These are phyloP conservation scores for Aspergillus transmontanensis DNA, from an alignment of 2,329 filamentous ascomycete genomes.

Conservation along the genomic window DNA sequence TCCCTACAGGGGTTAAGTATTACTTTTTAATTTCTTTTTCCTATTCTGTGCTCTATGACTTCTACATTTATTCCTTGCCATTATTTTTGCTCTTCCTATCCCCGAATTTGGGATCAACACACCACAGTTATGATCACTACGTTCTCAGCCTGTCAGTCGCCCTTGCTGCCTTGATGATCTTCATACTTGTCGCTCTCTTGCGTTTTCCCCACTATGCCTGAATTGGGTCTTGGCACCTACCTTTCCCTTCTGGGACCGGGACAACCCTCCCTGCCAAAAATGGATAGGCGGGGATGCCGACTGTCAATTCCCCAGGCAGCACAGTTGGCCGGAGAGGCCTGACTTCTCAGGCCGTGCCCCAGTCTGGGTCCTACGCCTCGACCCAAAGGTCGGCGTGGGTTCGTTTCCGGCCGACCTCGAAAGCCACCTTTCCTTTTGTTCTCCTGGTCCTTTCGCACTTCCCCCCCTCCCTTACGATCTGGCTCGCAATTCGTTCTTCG, in stretches of 20 bases:
- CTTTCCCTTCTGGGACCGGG: constrained; percentile 11
- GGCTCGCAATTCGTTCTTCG: constrained; percentile 14
- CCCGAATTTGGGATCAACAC: background rate
- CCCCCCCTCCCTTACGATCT: constrained; percentile 7
- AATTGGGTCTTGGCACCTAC: constrained; percentile 10
- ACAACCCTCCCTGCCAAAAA: constrained; percentile 10
- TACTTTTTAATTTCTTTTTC: background rate
- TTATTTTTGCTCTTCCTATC: background rate
- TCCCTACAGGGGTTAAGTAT: background rate
- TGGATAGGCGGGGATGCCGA: constrained; percentile 10
- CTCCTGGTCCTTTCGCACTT: constrained; percentile 9
- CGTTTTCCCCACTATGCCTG: constrained; percentile 10
- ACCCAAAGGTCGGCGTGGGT: constrained; percentile 10
- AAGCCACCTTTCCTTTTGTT: constrained; percentile 13
- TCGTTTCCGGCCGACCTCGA: constrained; percentile 17
- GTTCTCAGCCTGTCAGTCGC: background rate
- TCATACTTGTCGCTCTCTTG: constrained; percentile 1
- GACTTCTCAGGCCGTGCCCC: constrained; percentile 13
- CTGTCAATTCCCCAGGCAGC: constrained; percentile 10
- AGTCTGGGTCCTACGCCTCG: background rate
- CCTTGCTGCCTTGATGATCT: constrained; percentile 4
- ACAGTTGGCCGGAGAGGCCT: constrained; percentile 1
- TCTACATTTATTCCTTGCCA: background rate
- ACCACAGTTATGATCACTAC: background rate
- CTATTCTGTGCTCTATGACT: background rate